Conservation (phyloP, 2,329 filamentous ascomycete species). For the Alternaria gansuensis region DNA sequence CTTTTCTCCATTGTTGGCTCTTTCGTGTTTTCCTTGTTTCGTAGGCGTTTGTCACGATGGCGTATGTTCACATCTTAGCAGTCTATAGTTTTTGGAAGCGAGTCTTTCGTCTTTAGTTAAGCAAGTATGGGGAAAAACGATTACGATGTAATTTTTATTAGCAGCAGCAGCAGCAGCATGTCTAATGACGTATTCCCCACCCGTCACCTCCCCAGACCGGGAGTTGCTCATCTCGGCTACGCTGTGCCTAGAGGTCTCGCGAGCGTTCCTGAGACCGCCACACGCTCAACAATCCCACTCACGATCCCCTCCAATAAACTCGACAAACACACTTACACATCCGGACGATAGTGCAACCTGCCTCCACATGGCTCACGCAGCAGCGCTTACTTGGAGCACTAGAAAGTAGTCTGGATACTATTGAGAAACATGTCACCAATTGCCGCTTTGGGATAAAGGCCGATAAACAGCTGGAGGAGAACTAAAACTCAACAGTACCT, state of each 20-base stretch:
- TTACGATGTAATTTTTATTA: not conserved
- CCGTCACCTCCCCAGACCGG: not conserved
- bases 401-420: not conserved
- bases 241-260: constrained; percentile 3
- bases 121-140: not conserved
- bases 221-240: constrained; percentile 27
- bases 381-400: not conserved
- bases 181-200: constrained; percentile 24
- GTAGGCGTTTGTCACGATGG: not conserved
- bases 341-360: not conserved
- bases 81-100: not conserved
- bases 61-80: not conserved
- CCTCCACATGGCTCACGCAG: not conserved
- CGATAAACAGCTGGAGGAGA: constrained; percentile 19
- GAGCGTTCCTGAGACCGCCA: constrained; percentile 4
- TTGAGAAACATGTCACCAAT: not conserved
- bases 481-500: constrained; percentile 30
- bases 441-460: not conserved
- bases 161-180: not conserved
- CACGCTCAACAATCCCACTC: constrained; percentile 12
- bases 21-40: not conserved
- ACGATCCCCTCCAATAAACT: not conserved
- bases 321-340: not conserved
- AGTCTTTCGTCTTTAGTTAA: not conserved
- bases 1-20: not conserved